Evolutionary conservation across 1,139 yeast genomes (phyloP).

Genomic region (Candida dubliniensis): DNA sequence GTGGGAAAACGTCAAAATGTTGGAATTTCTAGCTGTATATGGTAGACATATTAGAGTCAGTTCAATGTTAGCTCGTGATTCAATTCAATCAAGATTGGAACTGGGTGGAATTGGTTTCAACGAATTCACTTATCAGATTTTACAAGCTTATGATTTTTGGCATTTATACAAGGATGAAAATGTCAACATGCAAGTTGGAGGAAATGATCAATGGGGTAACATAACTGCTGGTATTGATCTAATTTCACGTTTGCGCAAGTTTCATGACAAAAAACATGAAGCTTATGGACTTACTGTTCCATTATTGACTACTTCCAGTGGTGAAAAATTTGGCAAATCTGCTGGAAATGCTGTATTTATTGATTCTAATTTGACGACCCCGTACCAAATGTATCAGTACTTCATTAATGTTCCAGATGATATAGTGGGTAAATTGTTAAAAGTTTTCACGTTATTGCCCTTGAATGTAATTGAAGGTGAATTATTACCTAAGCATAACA

Average conservation of each 20-base stretch:
- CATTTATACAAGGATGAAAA: constrained; percentile 61
- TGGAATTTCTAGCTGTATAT: constrained; percentile 72
- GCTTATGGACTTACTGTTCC: constrained; percentile 89
- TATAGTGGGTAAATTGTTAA: constrained; percentile 67
- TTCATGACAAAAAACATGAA: constrained; percentile 13
- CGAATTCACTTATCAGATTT: constrained; percentile 87
- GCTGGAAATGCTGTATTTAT: constrained; percentile 97
- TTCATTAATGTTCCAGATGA: constrained; percentile 80
- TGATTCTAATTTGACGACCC: constrained; percentile 67
- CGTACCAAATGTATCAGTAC: constrained; percentile 84
- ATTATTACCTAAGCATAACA: constrained; percentile 51
- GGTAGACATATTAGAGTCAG: constrained; percentile 82
- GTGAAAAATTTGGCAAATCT: constrained; percentile 94
- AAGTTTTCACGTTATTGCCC: constrained; percentile 79
- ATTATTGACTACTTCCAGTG: constrained; percentile 79
- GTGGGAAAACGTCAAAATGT: constrained; percentile 80
- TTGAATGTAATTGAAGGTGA: constrained; percentile 50
- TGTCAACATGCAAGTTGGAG: constrained; percentile 86
- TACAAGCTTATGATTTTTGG: constrained; percentile 94
- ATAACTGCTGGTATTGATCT: constrained; percentile 95
- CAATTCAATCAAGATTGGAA: constrained; percentile 71
- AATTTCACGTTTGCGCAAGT: constrained; percentile 58
- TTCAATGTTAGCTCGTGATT: constrained; percentile 87
- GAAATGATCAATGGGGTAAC: constrained; percentile 98
- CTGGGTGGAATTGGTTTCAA: constrained; percentile 87